These are phyloP conservation scores for Endogone sp. DNA, from an alignment of 192 early-diverging fungal species.

Conservation along the genomic window DNA sequence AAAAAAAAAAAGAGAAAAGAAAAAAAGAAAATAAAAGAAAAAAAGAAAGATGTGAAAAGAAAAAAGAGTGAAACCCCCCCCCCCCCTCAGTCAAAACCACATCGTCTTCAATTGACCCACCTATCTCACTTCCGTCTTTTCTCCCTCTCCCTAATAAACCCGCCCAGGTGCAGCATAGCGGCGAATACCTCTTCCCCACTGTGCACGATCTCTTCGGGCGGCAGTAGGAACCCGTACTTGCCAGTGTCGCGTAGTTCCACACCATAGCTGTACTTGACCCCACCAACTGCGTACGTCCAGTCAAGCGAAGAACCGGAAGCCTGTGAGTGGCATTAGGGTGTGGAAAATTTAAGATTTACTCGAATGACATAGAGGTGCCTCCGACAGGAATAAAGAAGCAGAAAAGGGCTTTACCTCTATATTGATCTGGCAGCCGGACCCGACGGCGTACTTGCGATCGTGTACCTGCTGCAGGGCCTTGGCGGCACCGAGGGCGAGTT, in stretches of 20 bases:
- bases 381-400: background rate
- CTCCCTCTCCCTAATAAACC: constrained; percentile 39
- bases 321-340: constrained; percentile 25
- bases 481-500: constrained; percentile 38
- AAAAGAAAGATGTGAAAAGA: no score
- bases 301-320: constrained; percentile 53
- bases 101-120: no score
- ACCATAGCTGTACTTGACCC: constrained; percentile 54
- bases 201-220: constrained; percentile 49
- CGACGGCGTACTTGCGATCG: constrained; percentile 49
- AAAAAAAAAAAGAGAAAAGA: no score
- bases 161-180: constrained; percentile 25
- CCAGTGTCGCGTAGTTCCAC: constrained; percentile 60
- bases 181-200: constrained; percentile 40
- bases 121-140: constrained; percentile 16
- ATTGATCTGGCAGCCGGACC: constrained; percentile 57
- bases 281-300: constrained; percentile 49
- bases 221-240: constrained; percentile 50
- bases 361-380: background rate
- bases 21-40: no score
- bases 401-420: constrained; percentile 38
- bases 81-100: no score
- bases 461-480: constrained; percentile 54
- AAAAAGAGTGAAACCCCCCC: no score
- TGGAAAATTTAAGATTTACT: background rate